Evolutionary conservation across 2,329 filamentous ascomycete species (phyloP).

Genomic region (Fusarium fujikuroi): DNA sequence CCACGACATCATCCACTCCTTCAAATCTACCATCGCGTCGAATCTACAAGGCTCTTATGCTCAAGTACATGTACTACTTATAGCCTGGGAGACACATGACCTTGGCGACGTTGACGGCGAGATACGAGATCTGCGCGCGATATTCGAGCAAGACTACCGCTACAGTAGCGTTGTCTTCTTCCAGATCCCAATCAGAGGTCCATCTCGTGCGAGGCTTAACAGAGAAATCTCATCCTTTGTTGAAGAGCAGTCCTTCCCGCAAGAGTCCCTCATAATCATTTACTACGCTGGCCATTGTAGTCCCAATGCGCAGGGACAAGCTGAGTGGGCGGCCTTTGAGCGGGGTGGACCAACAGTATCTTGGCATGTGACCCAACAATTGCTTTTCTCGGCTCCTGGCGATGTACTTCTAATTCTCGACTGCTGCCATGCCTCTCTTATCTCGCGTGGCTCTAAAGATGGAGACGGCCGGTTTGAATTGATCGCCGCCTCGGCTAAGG

Average conservation of each 20-base stretch:
- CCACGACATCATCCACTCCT: background rate
- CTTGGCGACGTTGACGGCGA: background rate
- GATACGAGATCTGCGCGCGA: background rate
- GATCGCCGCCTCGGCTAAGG: background rate
- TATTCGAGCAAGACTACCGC: background rate
- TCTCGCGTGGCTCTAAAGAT: background rate
- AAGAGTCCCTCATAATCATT: background rate
- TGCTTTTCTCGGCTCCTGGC: background rate
- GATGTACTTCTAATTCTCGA: background rate
- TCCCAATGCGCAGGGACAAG: background rate
- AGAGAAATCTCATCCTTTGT: background rate
- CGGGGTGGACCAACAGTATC: background rate
- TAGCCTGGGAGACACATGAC: background rate
- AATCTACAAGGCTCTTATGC: background rate
- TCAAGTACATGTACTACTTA: background rate
- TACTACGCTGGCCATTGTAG: background rate
- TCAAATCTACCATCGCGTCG: background rate
- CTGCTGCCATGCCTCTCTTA: background rate
- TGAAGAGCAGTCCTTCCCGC: background rate
- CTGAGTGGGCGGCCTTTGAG: background rate
- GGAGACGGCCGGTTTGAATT: background rate
- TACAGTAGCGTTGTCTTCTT: background rate
- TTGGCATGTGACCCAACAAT: background rate
- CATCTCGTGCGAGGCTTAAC: background rate
- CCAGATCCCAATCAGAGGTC: background rate